A percentile compares a stretch with the other conserved stretches of the same genome.
phyloP scores from a whole-genome alignment of 2,329 filamentous ascomycete species.

The Beauveria australis region DNA sequence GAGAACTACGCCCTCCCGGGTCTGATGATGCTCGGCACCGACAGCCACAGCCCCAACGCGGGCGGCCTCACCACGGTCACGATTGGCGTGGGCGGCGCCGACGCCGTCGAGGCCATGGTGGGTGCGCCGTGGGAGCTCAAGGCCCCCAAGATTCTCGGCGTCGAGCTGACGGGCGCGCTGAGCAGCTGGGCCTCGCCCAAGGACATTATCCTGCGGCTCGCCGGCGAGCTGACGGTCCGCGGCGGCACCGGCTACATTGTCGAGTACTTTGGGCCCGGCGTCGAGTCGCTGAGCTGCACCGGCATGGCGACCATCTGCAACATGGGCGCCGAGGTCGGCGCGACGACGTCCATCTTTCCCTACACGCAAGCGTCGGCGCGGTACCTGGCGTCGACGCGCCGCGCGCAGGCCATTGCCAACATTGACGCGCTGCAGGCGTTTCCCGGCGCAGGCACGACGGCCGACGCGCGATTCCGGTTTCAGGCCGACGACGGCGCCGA shows the following conservation, averaged over 20 bases:
- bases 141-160: slow-evolving; percentile 83
- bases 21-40: slow-evolving; percentile 97
- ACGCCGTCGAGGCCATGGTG: slow-evolving; percentile 93
- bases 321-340: slow-evolving; percentile 80
- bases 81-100: slow-evolving; percentile 93
- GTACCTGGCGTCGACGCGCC: slow-evolving; percentile 78
- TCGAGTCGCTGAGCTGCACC: slow-evolving; percentile 81
- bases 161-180: slow-evolving; percentile 74
- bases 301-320: slow-evolving; percentile 90
- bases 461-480: slow-evolving; percentile 54
- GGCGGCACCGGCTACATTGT: slow-evolving; percentile 93
- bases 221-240: slow-evolving; percentile 81
- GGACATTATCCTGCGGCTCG: slow-evolving; percentile 86
- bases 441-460: slow-evolving; percentile 32
- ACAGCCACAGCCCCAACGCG: slow-evolving; percentile 96
- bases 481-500: slow-evolving; percentile 71
- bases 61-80: slow-evolving; percentile 88
- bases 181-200: slow-evolving; percentile 91
- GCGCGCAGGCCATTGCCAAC: slow-evolving; percentile 53
- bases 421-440: slow-evolving; percentile 53
- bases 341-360: slow-evolving; percentile 93
- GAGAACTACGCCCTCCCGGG: slow-evolving; percentile 98
- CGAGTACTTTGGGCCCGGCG: slow-evolving; percentile 86
- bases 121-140: slow-evolving; percentile 97
- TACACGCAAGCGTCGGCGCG: slow-evolving; percentile 77